These are phyloP conservation scores for Penicillium sp. DNA, from an alignment of 2,329 filamentous ascomycete species.

Conservation along the genomic window DNA sequence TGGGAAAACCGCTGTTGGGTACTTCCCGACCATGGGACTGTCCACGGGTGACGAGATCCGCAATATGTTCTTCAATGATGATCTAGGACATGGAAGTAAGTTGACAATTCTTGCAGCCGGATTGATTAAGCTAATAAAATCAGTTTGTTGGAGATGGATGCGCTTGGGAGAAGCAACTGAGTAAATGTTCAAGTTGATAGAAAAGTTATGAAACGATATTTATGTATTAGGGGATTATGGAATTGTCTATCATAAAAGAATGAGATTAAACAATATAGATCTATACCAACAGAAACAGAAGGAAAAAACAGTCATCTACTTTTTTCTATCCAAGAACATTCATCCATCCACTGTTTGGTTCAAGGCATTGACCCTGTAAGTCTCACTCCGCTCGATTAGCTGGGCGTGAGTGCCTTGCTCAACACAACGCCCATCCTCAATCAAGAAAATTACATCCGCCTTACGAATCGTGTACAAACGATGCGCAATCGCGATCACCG, in stretches of 20 bases:
- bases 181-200: background rate
- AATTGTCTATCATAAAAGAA: background rate
- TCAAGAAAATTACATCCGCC: slow-evolving; percentile 73
- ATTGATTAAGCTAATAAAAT: background rate
- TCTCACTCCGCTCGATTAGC: slow-evolving; percentile 48
- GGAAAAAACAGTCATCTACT: background rate
- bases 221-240: background rate
- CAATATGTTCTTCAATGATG: slow-evolving; percentile 11
- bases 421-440: slow-evolving; percentile 64
- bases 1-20: slow-evolving; percentile 5
- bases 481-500: slow-evolving; percentile 42
- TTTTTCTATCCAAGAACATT: background rate
- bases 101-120: background rate
- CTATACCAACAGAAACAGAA: background rate
- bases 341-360: slow-evolving; percentile 30
- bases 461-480: slow-evolving; percentile 57
- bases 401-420: slow-evolving; percentile 63
- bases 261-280: background rate
- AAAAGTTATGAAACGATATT: background rate
- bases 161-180: slow-evolving; percentile 7
- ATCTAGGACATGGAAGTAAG: slow-evolving; percentile 10
- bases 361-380: slow-evolving; percentile 39
- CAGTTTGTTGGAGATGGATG: slow-evolving; percentile 12
- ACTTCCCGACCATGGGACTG: slow-evolving; percentile 5
- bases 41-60: slow-evolving; percentile 1